Base-by-base conservation (phyloP, 176 grass and related monocot species). In the Oryza brachyantha region DNA sequence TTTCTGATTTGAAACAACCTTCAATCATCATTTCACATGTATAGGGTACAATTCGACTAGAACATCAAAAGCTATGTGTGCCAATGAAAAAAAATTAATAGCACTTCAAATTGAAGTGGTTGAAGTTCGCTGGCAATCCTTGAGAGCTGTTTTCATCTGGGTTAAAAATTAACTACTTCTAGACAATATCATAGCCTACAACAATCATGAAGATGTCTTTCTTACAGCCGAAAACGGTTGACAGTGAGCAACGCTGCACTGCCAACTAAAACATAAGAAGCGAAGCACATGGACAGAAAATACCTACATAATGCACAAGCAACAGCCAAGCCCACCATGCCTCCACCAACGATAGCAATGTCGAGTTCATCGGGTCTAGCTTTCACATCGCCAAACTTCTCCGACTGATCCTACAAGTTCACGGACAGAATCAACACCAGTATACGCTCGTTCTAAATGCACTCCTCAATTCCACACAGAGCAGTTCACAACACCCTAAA, bases 301-400 rank as follows among this genome's bases (percentile, higher is more conserved):
- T 87, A 95, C 83, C 81, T 93, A 99, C 96, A 99, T 45, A 99
- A 58, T 87, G 96, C 92, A 76, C 90, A 93, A 62, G 92, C 96
- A 62, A 95, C 75, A 25, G 92, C 90, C 78, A 99, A 79, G 19
- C 96, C 96, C 31, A 99, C 92, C 96, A 99, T 95, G 37, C 92
- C 92, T 80, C 96, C 96, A 40, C 96, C 96, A n/a, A 95, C 84
- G 10, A 99, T 88, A 13, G 96, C 84, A n/a, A 99, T 71, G 36
- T 99, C 92, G 36, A 82, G 90, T 66, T 85, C 82, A 11, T 88
- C 78, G 14, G 70, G 45, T 13, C 48, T 46, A 29, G 9, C 34
- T 38, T 83, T 91, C 48, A 77, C 28, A 21, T 13, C 74, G 74
- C 17, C 81, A 58, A 39, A 43, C 17, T 85, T 78, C n/a, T 61